Evolutionary conservation across 2,329 filamentous ascomycete genomes (phyloP).

Genomic region (Neophaeococcomyces aloes): DNA sequence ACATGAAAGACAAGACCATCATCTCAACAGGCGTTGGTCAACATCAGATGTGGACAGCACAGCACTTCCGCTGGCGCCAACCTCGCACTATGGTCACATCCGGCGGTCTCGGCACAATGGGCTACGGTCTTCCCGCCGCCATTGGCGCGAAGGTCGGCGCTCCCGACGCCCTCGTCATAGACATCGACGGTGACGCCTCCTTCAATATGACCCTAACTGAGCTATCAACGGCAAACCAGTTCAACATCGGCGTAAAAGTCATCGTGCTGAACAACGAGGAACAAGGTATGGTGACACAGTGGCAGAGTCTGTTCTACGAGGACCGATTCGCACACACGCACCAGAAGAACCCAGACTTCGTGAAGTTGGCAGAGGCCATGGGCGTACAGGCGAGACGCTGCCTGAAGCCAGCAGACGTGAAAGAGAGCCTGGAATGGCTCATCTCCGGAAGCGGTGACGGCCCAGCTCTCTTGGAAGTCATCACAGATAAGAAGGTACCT

Average conservation of each 20-base stretch:
- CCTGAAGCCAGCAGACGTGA: constrained; percentile 63
- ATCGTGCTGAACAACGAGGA: constrained; percentile 95
- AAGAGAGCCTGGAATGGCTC: constrained; percentile 74
- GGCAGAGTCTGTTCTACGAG: constrained; percentile 96
- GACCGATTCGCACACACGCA: constrained; percentile 87
- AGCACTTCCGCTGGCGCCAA: constrained; percentile 90
- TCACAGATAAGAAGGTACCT: constrained; percentile 68
- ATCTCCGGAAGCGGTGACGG: constrained; percentile 63
- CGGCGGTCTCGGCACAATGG: constrained; percentile 92
- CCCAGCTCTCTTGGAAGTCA: constrained; percentile 75
- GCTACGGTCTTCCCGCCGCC: constrained; percentile 83
- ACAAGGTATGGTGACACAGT: constrained; percentile 97
- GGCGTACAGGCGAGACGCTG: constrained; percentile 64
- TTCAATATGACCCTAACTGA: constrained; percentile 99
- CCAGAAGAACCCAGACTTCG: constrained; percentile 90
- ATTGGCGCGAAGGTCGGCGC: constrained; percentile 87
- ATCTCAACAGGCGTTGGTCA: constrained; percentile 93
- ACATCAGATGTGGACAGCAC: constrained; percentile 97
- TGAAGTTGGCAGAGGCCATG: constrained; percentile 89
- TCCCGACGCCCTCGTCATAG: constrained; percentile 75
- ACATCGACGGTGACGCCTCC: constrained; percentile 96
- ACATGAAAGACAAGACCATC: constrained; percentile 72
- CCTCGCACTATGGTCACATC: constrained; percentile 94
- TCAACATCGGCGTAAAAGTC: constrained; percentile 92
- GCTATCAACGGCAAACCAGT: constrained; percentile 83